These are phyloP conservation scores for Symbiotaphrina buchneri DNA, from an alignment of 495 filamentous ascomycete species.

Conservation along the genomic window DNA sequence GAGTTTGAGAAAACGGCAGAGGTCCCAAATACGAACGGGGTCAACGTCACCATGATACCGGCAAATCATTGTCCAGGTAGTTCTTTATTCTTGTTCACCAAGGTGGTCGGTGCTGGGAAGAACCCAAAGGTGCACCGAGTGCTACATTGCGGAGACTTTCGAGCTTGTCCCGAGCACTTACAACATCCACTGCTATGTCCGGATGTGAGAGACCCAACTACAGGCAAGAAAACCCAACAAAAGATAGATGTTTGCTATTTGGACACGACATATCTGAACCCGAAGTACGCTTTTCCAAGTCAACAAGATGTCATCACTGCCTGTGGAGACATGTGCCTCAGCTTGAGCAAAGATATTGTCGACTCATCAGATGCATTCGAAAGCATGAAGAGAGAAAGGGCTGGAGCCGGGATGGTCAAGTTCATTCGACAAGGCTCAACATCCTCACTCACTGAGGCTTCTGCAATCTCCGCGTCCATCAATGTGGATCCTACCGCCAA, in stretches of 20 bases:
- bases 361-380: slow-evolving; percentile 29
- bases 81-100: slow-evolving; percentile 84
- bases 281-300: slow-evolving; percentile 82
- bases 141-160: slow-evolving; percentile 89
- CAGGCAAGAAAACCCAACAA: slow-evolving; percentile 47
- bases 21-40: slow-evolving; percentile 57
- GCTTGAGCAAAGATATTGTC: slow-evolving; percentile 30
- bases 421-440: slow-evolving; percentile 23
- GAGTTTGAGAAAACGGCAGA: slow-evolving; percentile 69
- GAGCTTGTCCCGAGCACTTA: slow-evolving; percentile 73
- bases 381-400: slow-evolving; percentile 21
- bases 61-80: slow-evolving; percentile 96
- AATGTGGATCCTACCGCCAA: background rate
- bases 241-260: slow-evolving; percentile 88
- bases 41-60: slow-evolving; percentile 78
- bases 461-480: slow-evolving; percentile 11
- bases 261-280: slow-evolving; percentile 91
- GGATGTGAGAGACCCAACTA: slow-evolving; percentile 39
- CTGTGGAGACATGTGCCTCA: slow-evolving; percentile 77
- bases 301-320: slow-evolving; percentile 69
- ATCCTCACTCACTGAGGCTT: slow-evolving; percentile 4
- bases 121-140: slow-evolving; percentile 45
- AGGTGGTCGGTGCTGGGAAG: slow-evolving; percentile 33
- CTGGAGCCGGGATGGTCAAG: slow-evolving; percentile 34
- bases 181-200: slow-evolving; percentile 62